Evolutionary conservation across 2,329 filamentous ascomycete genomes (phyloP).

Genomic region (Fusarium robinianum): DNA sequence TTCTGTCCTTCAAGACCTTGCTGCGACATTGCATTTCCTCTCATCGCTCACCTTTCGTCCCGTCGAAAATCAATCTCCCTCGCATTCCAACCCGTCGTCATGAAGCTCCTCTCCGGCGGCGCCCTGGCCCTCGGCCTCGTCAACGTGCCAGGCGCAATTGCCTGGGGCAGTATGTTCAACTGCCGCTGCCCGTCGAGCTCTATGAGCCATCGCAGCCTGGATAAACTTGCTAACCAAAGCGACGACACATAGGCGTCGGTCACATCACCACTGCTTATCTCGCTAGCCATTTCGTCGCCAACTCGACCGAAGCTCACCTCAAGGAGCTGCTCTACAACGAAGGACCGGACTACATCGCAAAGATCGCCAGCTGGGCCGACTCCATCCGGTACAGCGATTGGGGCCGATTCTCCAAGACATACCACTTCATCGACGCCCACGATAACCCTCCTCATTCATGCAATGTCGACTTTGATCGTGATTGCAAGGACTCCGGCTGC

Average conservation of each 20-base stretch:
- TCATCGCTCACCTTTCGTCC: too few species aligned
- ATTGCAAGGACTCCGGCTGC: conserved; percentile 66
- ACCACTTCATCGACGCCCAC: conserved; percentile 72
- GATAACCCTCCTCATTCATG: conserved; percentile 63
- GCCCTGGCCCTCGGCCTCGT: conserved; percentile 40
- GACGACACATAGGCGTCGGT: conserved; percentile 55
- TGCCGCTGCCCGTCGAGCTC: not conserved
- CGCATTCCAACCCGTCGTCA: conserved; percentile 22
- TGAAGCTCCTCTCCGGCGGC: conserved; percentile 40
- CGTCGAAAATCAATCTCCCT: too few species aligned
- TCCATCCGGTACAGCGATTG: conserved; percentile 67
- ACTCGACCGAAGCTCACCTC: conserved; percentile 60
- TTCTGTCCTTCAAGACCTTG: too few species aligned
- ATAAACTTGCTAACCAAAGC: conserved; percentile 23
- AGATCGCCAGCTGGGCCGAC: conserved; percentile 70
- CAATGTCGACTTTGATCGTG: conserved; percentile 61
- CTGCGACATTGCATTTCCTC: too few species aligned
- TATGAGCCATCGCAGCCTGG: too few species aligned
- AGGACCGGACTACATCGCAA: conserved; percentile 62
- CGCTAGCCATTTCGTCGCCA: conserved; percentile 62
- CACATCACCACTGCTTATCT: conserved; percentile 69
- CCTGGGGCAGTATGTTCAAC: conserved; percentile 49
- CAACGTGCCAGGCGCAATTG: conserved; percentile 42
- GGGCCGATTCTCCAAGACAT: conserved; percentile 63
- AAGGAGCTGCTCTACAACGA: conserved; percentile 60